Conservation (phyloP, 1,284 basidiomycete species). For the Schizophyllum amplum region DNA sequence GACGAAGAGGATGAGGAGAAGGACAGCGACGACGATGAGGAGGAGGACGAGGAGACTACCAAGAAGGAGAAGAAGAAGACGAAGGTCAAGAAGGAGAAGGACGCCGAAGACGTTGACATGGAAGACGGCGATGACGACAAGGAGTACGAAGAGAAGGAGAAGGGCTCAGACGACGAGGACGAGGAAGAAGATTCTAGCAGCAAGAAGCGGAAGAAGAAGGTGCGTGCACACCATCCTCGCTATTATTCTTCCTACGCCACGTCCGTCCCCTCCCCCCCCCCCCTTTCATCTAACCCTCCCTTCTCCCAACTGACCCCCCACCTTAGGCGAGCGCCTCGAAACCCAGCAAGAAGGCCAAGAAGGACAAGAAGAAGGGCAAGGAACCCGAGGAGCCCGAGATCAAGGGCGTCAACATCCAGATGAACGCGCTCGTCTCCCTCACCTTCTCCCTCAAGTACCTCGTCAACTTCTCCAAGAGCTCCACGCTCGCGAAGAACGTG, state of each 20-base stretch:
- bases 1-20: conserved; percentile 10
- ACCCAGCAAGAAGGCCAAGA: conserved; percentile 38
- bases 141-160: conserved; percentile 20
- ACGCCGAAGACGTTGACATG: conserved; percentile 20
- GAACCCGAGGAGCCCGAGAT: conserved; percentile 28
- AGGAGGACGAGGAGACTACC: conserved; percentile 11
- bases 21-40: conserved; percentile 11
- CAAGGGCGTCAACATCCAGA: conserved; percentile 64
- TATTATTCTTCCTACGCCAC: too few relatives aligned
- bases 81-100: conserved; percentile 13
- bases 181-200: conserved; percentile 28
- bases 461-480: conserved; percentile 93
- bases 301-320: too few relatives aligned
- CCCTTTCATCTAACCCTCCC: not conserved
- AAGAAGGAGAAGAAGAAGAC: conserved; percentile 13
- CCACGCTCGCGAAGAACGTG: conserved; percentile 67
- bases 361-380: conserved; percentile 39
- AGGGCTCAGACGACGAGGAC: conserved; percentile 18
- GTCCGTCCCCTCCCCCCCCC: not conserved
- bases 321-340: conserved; percentile 20
- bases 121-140: conserved; percentile 17
- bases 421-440: conserved; percentile 87
- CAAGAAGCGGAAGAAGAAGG: conserved; percentile 25
- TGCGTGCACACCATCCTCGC: not conserved
- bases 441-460: conserved; percentile 98